A percentile compares a stretch with the other conserved stretches of the same genome.
phyloP scores from a whole-genome alignment of 2,329 filamentous ascomycete genomes.

The Epichloe elymi region DNA sequence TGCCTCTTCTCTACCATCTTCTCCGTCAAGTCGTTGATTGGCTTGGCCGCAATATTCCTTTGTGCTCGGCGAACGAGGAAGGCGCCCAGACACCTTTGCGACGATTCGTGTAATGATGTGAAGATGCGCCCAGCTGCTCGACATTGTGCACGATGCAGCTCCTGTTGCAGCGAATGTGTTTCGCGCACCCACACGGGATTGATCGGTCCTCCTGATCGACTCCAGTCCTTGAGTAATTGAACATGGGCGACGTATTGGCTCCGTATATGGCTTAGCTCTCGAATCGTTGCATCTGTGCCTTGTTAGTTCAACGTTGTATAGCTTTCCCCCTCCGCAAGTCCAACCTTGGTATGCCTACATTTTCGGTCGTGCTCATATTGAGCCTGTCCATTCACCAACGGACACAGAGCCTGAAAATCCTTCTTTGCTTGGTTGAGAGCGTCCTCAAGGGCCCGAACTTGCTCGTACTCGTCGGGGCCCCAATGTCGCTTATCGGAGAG shows the following conservation, averaged over 20 bases:
- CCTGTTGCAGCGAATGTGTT: constrained; percentile 32
- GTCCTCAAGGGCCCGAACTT: constrained; percentile 39
- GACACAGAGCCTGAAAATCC: constrained; percentile 45
- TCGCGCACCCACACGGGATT: constrained; percentile 42
- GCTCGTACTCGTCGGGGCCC: constrained; percentile 46
- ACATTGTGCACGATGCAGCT: constrained; percentile 45
- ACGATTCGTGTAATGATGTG: constrained; percentile 33
- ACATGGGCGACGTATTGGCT: constrained; percentile 33
- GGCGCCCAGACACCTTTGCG: constrained; percentile 40
- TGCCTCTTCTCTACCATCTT: constrained; percentile 23
- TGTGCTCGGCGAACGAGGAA: constrained; percentile 40
- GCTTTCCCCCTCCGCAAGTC: background rate
- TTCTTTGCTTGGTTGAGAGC: constrained; percentile 45
- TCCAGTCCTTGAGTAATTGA: constrained; percentile 41
- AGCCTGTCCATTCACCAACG: constrained; percentile 40
- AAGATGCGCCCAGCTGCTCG: constrained; percentile 44
- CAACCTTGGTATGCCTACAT: constrained; percentile 22
- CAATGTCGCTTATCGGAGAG: constrained; percentile 46
- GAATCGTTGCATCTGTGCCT: constrained; percentile 34
- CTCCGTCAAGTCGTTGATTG: constrained; percentile 12
- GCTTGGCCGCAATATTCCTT: constrained; percentile 13
- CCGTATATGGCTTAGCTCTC: constrained; percentile 34
- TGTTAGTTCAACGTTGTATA: background rate
- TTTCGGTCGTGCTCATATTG: constrained; percentile 46
- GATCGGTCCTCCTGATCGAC: constrained; percentile 39